These are phyloP conservation scores for Polyplosphaeria fusca DNA, from an alignment of 495 filamentous ascomycete genomes.

Conservation along the genomic window DNA sequence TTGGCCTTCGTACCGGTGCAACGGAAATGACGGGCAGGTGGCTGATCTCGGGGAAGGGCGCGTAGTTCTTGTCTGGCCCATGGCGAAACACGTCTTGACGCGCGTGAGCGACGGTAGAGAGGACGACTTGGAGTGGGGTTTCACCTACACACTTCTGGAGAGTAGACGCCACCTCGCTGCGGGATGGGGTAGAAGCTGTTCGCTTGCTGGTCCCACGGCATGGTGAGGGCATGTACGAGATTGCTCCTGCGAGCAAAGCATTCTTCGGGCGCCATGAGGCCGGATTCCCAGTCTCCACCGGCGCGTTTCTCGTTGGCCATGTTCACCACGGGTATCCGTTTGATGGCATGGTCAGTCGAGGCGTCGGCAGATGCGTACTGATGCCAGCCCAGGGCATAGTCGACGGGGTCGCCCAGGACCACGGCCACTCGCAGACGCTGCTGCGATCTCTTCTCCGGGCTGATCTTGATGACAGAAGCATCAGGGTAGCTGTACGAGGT, in stretches of 20 bases:
- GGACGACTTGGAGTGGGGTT: too few relatives aligned
- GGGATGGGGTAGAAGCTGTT: slow-evolving; percentile 64
- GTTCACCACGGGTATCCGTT: slow-evolving; percentile 64
- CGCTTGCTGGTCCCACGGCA: slow-evolving; percentile 43
- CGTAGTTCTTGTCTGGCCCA: slow-evolving; percentile 49
- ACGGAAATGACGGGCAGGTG: slow-evolving; percentile 67
- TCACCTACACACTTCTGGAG: slow-evolving; percentile 60
- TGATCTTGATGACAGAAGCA: slow-evolving; percentile 36
- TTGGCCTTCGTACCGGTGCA: slow-evolving; percentile 65
- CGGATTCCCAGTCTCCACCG: slow-evolving; percentile 76
- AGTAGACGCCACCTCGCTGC: slow-evolving; percentile 63
- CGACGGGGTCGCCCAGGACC: slow-evolving; percentile 63
- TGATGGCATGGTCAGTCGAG: slow-evolving; percentile 26
- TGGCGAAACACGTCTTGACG: slow-evolving; percentile 52
- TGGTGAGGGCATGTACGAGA: slow-evolving; percentile 60
- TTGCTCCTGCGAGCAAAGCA: slow-evolving; percentile 68
- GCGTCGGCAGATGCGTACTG: slow-evolving; percentile 18
- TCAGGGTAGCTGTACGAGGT: slow-evolving; percentile 47
- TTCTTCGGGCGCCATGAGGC: slow-evolving; percentile 67
- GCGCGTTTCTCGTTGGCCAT: slow-evolving; percentile 71
- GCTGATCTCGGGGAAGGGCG: slow-evolving; percentile 45
- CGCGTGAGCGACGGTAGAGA: background rate
- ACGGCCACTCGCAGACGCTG: slow-evolving; percentile 51
- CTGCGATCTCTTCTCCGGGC: slow-evolving; percentile 18
- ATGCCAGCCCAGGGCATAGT: slow-evolving; percentile 63